phyloP scores from a whole-genome alignment of 257 asterid species.

The Fraxinus cuspidata region DNA sequence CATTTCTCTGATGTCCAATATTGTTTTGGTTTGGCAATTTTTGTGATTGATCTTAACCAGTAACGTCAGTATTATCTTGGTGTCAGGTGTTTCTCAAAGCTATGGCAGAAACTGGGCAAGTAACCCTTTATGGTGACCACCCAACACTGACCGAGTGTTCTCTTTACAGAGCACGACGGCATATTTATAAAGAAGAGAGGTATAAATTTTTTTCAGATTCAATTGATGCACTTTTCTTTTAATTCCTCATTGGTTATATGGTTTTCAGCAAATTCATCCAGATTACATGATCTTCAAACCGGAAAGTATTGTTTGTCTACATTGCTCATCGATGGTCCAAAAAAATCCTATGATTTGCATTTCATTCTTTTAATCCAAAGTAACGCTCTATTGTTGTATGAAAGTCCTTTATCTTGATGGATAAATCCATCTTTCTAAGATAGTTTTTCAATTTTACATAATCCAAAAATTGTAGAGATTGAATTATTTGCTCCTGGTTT shows the following conservation, averaged over 20 bases:
- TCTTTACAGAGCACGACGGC: conserved; percentile 86
- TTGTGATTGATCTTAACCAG: neutral
- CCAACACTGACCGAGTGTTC: conserved; percentile 87
- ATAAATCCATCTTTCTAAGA: neutral
- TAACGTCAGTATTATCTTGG: conserved; percentile 10
- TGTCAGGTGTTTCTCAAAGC: conserved; percentile 91
- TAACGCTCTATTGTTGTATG: neutral
- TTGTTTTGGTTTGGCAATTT: conserved; percentile 5
- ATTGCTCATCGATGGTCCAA: neutral
- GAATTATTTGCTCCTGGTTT: neutral
- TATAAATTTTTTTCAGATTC: conserved; percentile 22
- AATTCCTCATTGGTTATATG: neutral
- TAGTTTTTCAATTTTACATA: neutral
- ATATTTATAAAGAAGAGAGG: conserved; percentile 88
- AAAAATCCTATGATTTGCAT: neutral
- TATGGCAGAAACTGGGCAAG: conserved; percentile 94
- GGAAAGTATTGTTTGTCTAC: neutral
- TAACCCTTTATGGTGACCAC: conserved; percentile 84
- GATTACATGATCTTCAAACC: neutral
- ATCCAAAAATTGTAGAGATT: neutral
- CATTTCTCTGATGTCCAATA: neutral
- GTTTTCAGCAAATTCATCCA: neutral
- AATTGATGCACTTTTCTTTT: neutral
- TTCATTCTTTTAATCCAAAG: neutral
- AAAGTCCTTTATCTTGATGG: neutral